Conservation (phyloP, 2,329 filamentous ascomycete species). For the Fusarium sp. region DNA sequence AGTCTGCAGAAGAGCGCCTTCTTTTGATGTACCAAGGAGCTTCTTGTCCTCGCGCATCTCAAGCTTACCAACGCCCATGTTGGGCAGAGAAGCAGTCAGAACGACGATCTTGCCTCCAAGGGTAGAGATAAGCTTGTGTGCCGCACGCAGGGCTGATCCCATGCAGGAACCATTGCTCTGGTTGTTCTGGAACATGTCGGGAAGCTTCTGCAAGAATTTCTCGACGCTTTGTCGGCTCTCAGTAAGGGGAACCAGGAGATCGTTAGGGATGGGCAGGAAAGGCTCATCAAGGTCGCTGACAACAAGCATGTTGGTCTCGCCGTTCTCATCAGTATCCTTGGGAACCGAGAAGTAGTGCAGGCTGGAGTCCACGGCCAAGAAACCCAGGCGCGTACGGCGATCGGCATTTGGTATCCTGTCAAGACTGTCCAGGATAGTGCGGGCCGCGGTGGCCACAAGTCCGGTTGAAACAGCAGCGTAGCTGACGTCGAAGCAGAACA, state of each 20-base stretch:
- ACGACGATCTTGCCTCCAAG: conserved; percentile 96
- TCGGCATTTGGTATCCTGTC: conserved; percentile 99
- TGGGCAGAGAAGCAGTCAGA: conserved; percentile 88
- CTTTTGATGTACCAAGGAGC: conserved; percentile 91
- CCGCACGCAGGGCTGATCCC: conserved; percentile 91
- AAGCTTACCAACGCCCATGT: conserved; percentile 87
- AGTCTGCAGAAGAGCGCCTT: conserved; percentile 87
- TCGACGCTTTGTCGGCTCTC: conserved; percentile 94
- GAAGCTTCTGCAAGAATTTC: conserved; percentile 88
- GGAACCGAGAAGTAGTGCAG: conserved; percentile 97
- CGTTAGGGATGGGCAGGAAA: conserved; percentile 92
- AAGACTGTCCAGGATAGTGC: conserved; percentile 93
- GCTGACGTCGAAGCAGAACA: conserved; percentile 96
- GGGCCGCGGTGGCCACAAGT: conserved; percentile 88
- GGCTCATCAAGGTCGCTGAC: conserved; percentile 96
- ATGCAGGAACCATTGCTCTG: conserved; percentile 91
- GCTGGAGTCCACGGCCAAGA: conserved; percentile 94
- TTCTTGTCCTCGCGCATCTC: conserved; percentile 98
- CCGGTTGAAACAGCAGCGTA: conserved; percentile 90
- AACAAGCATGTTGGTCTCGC: conserved; percentile 90
- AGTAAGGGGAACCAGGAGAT: conserved; percentile 87
- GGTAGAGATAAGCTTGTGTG: conserved; percentile 94
- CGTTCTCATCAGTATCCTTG: conserved; percentile 85
- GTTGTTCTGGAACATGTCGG: conserved; percentile 96
- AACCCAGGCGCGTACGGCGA: conserved; percentile 89